These are phyloP conservation scores for Blastocystis sp. DNA, from an alignment of 352 stramenopile species.

Conservation along the genomic window DNA sequence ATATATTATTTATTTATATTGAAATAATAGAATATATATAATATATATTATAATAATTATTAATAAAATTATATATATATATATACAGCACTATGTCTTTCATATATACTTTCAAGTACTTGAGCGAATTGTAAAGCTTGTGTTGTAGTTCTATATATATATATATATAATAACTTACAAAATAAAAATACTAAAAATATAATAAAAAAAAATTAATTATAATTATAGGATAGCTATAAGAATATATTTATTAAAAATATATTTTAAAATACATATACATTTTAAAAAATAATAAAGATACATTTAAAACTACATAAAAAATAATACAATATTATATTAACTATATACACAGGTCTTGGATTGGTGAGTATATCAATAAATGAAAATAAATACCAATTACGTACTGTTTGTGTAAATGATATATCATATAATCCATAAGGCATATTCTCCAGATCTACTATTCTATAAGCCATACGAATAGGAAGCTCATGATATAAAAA, in stretches of 20 bases:
- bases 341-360: constrained; percentile 39
- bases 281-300: constrained; percentile 15
- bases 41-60: constrained; percentile 57
- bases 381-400: constrained; percentile 51
- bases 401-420: constrained; percentile 43
- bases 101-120: constrained; percentile 88
- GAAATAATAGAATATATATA: constrained; percentile 78
- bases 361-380: constrained; percentile 46
- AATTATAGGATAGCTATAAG: constrained; percentile 25
- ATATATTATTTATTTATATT: constrained; percentile 87
- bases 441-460: constrained; percentile 76
- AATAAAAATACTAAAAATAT: not conserved
- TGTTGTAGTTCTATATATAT: constrained; percentile 20
- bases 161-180: too few relatives aligned
- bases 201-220: not conserved
- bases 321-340: constrained; percentile 3
- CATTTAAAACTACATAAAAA: constrained; percentile 5
- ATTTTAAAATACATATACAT: constrained; percentile 36
- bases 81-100: constrained; percentile 69
- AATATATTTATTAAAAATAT: constrained; percentile 35
- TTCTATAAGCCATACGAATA: constrained; percentile 77
- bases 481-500: constrained; percentile 93
- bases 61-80: constrained; percentile 53
- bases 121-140: constrained; percentile 66
- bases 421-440: constrained; percentile 63